Conservation (phyloP, 768 basidiomycete genomes). For the Suillus placidus region DNA sequence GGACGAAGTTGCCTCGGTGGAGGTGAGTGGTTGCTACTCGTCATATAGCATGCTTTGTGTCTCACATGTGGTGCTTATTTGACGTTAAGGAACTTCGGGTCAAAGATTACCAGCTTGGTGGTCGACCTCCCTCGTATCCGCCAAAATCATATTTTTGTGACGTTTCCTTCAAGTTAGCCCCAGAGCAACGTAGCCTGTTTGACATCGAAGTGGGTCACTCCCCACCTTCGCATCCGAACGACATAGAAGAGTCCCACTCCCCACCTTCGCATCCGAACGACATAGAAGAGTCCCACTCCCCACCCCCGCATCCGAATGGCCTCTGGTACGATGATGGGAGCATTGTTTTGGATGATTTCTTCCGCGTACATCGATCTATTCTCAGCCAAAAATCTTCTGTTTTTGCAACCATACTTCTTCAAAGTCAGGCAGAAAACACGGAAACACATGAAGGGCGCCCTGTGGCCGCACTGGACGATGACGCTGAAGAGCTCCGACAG, state of each 20-base stretch:
- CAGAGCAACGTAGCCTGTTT: neutral
- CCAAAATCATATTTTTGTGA: neutral
- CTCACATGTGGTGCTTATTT: neutral
- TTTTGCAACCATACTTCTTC: neutral
- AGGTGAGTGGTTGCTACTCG: neutral
- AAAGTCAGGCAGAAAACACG: neutral
- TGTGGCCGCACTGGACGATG: neutral
- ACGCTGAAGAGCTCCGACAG: neutral
- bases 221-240: neutral
- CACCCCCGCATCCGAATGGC: neutral
- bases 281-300: neutral
- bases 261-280: neutral
- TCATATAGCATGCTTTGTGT: neutral
- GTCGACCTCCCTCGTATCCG: slow-evolving; percentile 1
- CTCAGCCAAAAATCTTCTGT: slow-evolving; percentile 1
- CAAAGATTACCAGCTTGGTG: neutral
- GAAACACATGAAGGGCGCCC: neutral
- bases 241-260: neutral
- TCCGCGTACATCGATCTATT: neutral
- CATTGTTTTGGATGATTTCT: neutral
- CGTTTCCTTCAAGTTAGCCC: neutral
- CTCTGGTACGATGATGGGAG: slow-evolving; percentile 2
- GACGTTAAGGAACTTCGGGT: neutral
- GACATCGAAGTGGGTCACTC: neutral
- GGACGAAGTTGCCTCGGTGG: neutral